Base-by-base conservation (phyloP, 257 asterid genomes). In the Petrea volubilis region DNA sequence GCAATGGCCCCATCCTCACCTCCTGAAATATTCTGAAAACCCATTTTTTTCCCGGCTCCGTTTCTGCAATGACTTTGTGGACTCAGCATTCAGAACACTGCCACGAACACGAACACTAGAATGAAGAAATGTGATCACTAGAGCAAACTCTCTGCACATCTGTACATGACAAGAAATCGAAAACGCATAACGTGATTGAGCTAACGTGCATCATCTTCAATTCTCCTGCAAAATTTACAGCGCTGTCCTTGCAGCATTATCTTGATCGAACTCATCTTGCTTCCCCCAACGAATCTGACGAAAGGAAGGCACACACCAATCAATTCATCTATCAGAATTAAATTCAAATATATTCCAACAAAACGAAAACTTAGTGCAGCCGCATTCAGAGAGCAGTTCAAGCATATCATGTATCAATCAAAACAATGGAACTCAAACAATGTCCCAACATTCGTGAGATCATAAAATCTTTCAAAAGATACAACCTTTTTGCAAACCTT, bases 161-260 rank as follows among this genome's bases (percentile, higher is more conserved):
- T 81, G 88, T 79, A 80, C 76, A 79, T 63, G n/a, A 58, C 76
- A 84, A 78, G 79, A 73, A 77, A 47, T 27, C 38, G 52, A 65
- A 65, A 62, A 77, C 50, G 40, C 76, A 29, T 24, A 49, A 64
- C 34, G 47, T 76, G 92, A 88, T 83, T 79, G 88, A 87, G 85
- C 78, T 68, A 77, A 44, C 27, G 81, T 68, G 79, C 81, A 68
- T 51, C 78, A 64, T 58, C 49, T 70, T 74, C 9, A n/a, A n/a
- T 7, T 7, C 69, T 31, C 40, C 60, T 20, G 62, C 40, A 69
- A 72, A 79, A 60, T 76, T 90, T 83, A 86, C 83, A 81, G 66
- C 36, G 74, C 23, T 10, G 72, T 74, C 70, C 78, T 79, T 24
- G 60, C 72, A 50, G 76, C 65, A 56, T 74, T 63, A 55, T 74